Evolutionary conservation across 805 yeast species (phyloP).

Genomic region (Lipomyces spencermartinsiae): DNA sequence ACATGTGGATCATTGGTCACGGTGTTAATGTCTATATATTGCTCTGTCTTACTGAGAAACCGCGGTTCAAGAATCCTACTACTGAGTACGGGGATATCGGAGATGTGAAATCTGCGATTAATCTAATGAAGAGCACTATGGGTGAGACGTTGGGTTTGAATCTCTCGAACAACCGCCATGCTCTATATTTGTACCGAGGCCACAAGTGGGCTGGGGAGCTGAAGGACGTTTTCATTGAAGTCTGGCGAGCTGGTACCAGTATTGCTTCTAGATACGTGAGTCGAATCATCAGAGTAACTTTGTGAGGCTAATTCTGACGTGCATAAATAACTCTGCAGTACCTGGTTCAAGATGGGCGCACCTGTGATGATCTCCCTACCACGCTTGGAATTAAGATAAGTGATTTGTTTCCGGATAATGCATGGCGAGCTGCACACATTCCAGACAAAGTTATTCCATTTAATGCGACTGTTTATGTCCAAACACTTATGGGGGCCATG

Average conservation of each 20-base stretch:
- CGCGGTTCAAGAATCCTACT: background rate
- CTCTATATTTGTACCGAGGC: background rate
- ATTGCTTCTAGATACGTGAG: background rate
- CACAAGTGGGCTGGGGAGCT: slow-evolving; percentile 2
- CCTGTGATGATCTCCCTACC: background rate
- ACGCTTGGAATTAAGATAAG: background rate
- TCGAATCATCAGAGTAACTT: background rate
- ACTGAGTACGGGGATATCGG: background rate
- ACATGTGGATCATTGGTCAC: slow-evolving; percentile 5
- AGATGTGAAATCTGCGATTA: background rate
- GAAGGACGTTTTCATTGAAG: background rate
- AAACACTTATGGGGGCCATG: background rate
- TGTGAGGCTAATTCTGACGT: too few species aligned
- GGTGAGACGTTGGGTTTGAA: background rate
- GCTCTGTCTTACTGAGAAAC: background rate
- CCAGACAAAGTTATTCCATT: background rate
- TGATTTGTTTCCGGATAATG: background rate
- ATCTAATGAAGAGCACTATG: background rate
- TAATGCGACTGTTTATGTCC: background rate
- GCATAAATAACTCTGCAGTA: too few species aligned
- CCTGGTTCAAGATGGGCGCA: background rate
- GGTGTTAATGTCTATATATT: background rate
- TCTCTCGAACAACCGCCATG: background rate
- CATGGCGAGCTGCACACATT: background rate
- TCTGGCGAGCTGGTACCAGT: background rate